phyloP scores from a whole-genome alignment of 2,329 filamentous ascomycete species.

The Catunica adiposa region DNA sequence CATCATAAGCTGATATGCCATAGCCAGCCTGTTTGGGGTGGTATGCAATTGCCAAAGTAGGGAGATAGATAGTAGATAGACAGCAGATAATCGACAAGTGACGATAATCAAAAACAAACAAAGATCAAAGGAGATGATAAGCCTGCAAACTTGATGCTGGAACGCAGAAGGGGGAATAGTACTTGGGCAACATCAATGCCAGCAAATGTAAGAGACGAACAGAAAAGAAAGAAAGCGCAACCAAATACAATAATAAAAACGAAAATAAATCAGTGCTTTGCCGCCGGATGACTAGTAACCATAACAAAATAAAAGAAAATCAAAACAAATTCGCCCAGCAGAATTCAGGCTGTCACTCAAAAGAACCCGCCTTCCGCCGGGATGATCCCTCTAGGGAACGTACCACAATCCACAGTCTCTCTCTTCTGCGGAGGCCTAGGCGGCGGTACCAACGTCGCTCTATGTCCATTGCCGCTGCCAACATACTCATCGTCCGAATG shows the following conservation, averaged over 20 bases:
- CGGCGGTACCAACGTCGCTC: conserved; percentile 8
- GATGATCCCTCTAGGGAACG: conserved; percentile 4
- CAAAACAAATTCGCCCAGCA: not conserved
- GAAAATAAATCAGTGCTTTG: conserved; percentile 12
- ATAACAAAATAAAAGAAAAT: conserved; percentile 5
- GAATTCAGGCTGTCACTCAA: not conserved
- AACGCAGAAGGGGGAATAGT: not conserved
- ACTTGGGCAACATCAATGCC: not conserved
- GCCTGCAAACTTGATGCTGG: not conserved
- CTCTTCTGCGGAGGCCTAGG: conserved; percentile 7
- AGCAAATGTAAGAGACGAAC: not conserved
- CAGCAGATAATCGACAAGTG: not conserved
- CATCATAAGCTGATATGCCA: not conserved
- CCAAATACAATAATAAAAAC: not conserved
- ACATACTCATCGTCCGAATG: conserved; percentile 7
- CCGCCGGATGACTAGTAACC: conserved; percentile 7
- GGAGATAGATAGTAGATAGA: not conserved
- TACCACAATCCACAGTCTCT: conserved; percentile 6
- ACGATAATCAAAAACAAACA: too few species aligned
- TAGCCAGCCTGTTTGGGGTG: not conserved
- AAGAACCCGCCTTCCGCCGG: conserved; percentile 11
- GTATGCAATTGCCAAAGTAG: not conserved
- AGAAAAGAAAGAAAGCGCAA: not conserved
- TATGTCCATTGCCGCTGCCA: not conserved
- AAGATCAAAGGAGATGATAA: not conserved